A percentile compares a stretch with the other conserved stretches of the same genome.
These are phyloP conservation scores for Acacia crassicarpa DNA, from an alignment of 306 rosid genomes.

Conservation along the genomic window DNA sequence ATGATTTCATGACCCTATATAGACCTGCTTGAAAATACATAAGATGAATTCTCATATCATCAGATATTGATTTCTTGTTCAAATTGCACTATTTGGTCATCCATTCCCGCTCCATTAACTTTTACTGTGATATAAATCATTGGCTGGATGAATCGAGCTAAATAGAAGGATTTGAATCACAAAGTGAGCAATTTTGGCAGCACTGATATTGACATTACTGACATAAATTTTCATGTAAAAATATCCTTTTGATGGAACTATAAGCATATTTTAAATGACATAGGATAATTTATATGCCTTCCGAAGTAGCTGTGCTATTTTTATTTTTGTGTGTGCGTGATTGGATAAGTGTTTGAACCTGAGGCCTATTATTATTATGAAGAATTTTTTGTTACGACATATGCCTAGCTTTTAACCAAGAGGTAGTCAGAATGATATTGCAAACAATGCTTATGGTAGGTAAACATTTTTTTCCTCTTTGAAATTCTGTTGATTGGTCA, in stretches of 20 bases:
- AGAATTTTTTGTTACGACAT: neutral
- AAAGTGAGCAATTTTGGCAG: neutral
- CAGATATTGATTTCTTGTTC: neutral
- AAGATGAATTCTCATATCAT: neutral
- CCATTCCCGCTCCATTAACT: neutral
- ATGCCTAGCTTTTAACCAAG: neutral
- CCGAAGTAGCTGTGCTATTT: neutral
- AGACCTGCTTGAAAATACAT: too few species aligned
- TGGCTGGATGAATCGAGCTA: neutral
- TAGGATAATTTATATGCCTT: neutral
- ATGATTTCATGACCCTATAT: too few species aligned
- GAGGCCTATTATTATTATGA: neutral
- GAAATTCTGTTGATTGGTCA: constrained; percentile 6
- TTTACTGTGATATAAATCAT: neutral
- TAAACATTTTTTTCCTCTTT: constrained; percentile 30
- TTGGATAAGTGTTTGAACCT: neutral
- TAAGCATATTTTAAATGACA: constrained; percentile 6
- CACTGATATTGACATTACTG: neutral
- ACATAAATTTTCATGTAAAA: neutral
- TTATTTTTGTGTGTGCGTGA: neutral
- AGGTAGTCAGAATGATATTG: neutral
- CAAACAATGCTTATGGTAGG: constrained; percentile 84
- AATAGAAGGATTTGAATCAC: neutral
- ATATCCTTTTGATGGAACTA: neutral
- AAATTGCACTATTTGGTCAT: neutral